phyloP scores from a whole-genome alignment of 2,329 filamentous ascomycete genomes.

The Fusarium penzigii region DNA sequence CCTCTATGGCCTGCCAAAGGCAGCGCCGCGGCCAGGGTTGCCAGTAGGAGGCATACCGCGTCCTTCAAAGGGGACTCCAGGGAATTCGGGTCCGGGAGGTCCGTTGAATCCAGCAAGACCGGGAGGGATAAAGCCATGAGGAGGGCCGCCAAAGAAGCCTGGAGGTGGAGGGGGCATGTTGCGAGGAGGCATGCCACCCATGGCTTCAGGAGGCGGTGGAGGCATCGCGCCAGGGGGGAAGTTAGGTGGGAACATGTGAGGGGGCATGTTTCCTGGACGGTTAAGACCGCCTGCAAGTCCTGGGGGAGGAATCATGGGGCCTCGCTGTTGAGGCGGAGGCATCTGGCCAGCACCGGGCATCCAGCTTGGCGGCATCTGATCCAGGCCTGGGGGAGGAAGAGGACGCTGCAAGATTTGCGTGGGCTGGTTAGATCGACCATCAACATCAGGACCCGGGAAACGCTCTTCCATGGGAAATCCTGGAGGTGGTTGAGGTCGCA shows the following conservation, averaged over 20 bases:
- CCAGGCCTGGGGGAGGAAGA: constrained; percentile 60
- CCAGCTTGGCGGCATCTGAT: constrained; percentile 60
- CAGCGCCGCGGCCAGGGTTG: constrained; percentile 34
- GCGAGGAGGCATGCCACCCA: constrained; percentile 53
- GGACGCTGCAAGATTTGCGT: constrained; percentile 67
- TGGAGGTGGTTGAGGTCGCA: constrained; percentile 49
- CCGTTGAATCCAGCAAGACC: constrained; percentile 60
- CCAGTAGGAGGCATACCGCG: constrained; percentile 56
- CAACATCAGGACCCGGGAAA: constrained; percentile 51
- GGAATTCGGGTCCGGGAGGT: constrained; percentile 48
- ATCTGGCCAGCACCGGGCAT: constrained; percentile 49
- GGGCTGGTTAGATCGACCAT: constrained; percentile 52
- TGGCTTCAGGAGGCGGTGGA: constrained; percentile 49
- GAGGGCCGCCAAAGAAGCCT: constrained; percentile 55
- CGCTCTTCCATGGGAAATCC: constrained; percentile 55
- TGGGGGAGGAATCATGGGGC: constrained; percentile 63
- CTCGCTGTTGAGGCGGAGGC: constrained; percentile 42
- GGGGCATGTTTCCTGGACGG: constrained; percentile 42
- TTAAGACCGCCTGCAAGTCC: constrained; percentile 43
- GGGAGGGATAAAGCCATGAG: constrained; percentile 55
- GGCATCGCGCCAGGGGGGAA: constrained; percentile 54
- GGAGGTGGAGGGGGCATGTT: constrained; percentile 59
- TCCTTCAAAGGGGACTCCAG: constrained; percentile 52
- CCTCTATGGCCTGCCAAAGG: constrained; percentile 34
- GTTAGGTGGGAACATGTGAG: constrained; percentile 62